Base-by-base conservation (phyloP, 2,329 filamentous ascomycete species). In the Penicillium brasilianum region DNA sequence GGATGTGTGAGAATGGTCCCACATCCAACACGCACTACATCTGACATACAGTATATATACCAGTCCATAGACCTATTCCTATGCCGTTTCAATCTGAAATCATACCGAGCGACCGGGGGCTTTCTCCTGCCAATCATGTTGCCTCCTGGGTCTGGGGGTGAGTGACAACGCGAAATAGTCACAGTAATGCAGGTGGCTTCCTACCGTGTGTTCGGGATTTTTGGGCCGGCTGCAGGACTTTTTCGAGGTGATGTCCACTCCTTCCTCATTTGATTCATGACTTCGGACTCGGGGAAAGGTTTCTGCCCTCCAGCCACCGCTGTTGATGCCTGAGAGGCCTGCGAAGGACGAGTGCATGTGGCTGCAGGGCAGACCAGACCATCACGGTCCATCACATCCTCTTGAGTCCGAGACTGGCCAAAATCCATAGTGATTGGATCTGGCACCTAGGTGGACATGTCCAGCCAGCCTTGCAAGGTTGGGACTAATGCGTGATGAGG, bases 401-500 rank as follows among this genome's bases (percentile, higher is more conserved):
- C 36, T 51, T 3, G 36, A 46, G n/a, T 32, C 20, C 28, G 25
- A 51, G 18, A 58, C 46, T n/a, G 30, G 16, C 37, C 5, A 14
- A 7, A 28, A n/a, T 3, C 9, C 13, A 25, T 32, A n/a, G 5
- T 5, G 49, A 49, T 32, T 16, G 2, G 8, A 5, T 2, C 13
- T 13, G 39, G 10, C 64, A 14, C 57, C 62, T 69, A 65, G 63
- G 16, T 44, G 18, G 50, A 56, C 28, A 58, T 48, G 32, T 8
- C 20, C 51, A 56, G 10, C 14, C 43, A 49, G 25, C 39, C 43
- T 58, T 46, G 50, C 50, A 52, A 63, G 57, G 46, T 65, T 65
- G 62, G 61, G 55, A 61, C 62, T 59, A 61, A 58, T 46, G 56
- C 58, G 68, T 70, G 68, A 70, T 62, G 54, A 48, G 44, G 30